phyloP scores from a whole-genome alignment of 768 basidiomycete genomes.

The Kwoniella mangroviensis region DNA sequence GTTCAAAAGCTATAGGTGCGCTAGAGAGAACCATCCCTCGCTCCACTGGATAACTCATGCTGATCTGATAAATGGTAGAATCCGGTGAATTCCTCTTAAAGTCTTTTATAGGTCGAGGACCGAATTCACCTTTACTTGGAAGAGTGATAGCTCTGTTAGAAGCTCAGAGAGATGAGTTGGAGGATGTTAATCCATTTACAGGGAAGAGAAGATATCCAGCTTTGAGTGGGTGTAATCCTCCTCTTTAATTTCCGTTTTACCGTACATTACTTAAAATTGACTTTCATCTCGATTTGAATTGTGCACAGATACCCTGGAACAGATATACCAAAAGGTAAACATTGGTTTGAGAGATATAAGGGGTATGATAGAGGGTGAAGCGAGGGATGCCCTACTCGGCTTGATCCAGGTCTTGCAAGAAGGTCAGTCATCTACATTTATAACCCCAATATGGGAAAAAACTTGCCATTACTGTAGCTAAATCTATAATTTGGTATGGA shows the following conservation, averaged over 20 bases:
- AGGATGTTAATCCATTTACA: slow-evolving; percentile 26
- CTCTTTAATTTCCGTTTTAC: not conserved
- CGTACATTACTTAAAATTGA: too few relatives aligned
- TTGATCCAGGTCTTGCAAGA: slow-evolving; percentile 34
- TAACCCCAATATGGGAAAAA: too few relatives aligned
- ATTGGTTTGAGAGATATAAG: slow-evolving; percentile 5
- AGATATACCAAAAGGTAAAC: slow-evolving; percentile 31
- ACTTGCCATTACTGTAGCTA: too few relatives aligned
- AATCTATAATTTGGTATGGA: too few relatives aligned
- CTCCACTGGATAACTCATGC: not conserved
- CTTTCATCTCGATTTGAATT: not conserved
- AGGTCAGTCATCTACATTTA: slow-evolving; percentile 22
- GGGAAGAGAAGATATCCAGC: slow-evolving; percentile 25
- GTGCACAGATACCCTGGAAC: slow-evolving; percentile 27
- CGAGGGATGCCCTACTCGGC: not conserved
- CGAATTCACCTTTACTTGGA: not conserved
- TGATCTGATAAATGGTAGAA: not conserved
- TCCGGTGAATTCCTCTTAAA: slow-evolving; percentile 6
- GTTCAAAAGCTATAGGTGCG: slow-evolving; percentile 16
- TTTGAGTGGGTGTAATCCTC: slow-evolving; percentile 30
- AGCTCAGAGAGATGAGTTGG: slow-evolving; percentile 40
- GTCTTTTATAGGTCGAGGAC: not conserved
- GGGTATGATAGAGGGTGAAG: not conserved
- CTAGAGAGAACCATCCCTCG: not conserved
- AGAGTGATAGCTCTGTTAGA: slow-evolving; percentile 35